phyloP scores from a whole-genome alignment of 2,329 filamentous ascomycete genomes.

The Verruconis gallopava region DNA sequence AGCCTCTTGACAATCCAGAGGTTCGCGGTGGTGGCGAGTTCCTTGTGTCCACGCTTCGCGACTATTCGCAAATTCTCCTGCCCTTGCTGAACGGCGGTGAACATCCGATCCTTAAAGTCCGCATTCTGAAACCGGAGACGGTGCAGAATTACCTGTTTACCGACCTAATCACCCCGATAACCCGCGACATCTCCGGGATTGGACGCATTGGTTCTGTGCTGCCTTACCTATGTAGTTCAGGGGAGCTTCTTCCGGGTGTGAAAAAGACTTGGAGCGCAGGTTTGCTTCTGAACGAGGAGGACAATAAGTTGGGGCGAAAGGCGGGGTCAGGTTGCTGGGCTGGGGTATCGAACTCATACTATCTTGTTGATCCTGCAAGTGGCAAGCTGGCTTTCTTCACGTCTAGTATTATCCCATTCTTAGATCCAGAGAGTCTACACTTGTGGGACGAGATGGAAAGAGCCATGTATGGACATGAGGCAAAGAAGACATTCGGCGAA shows the following conservation, averaged over 20 bases:
- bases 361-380: slow-evolving; percentile 49
- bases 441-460: slow-evolving; percentile 7
- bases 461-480: slow-evolving; percentile 6
- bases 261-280: slow-evolving; percentile 3
- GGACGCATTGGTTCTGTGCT: slow-evolving; percentile 22
- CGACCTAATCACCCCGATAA: slow-evolving; percentile 42
- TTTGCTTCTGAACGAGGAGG: slow-evolving; percentile 23
- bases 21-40: slow-evolving; percentile 4
- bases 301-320: slow-evolving; percentile 34
- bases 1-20: neutral
- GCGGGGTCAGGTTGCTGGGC: slow-evolving; percentile 54
- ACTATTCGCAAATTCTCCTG: slow-evolving; percentile 38
- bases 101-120: slow-evolving; percentile 40
- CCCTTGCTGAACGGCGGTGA: slow-evolving; percentile 51
- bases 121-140: slow-evolving; percentile 43
- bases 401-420: slow-evolving; percentile 22
- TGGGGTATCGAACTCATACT: slow-evolving; percentile 47
- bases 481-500: neutral
- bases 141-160: slow-evolving; percentile 48
- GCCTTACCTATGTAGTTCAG: slow-evolving; percentile 32
- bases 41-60: slow-evolving; percentile 10
- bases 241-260: slow-evolving; percentile 32
- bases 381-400: slow-evolving; percentile 34
- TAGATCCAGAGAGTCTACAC: slow-evolving; percentile 1
- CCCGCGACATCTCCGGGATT: slow-evolving; percentile 38